Evolutionary conservation across 768 basidiomycete species (phyloP).

Genomic region (Lentinula sp.): DNA sequence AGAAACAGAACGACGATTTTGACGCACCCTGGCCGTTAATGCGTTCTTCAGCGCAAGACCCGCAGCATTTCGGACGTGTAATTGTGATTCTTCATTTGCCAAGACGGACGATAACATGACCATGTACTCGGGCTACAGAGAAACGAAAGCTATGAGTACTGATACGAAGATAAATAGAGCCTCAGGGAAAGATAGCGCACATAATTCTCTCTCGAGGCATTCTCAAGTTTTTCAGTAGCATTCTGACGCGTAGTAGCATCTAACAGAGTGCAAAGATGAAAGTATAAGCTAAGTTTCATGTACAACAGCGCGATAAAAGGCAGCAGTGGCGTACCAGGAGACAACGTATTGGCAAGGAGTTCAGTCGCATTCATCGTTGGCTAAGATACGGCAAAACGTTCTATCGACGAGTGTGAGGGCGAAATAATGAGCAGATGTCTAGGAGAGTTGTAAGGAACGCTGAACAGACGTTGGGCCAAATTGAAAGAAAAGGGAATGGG

Average conservation of each 20-base stretch:
- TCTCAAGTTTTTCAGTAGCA: slow-evolving; percentile 88
- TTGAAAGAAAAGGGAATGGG: slow-evolving; percentile 7
- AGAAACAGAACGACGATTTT: slow-evolving; percentile 6
- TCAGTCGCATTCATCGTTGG: slow-evolving; percentile 83
- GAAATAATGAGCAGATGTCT: slow-evolving; percentile 15
- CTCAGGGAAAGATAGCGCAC: slow-evolving; percentile 40
- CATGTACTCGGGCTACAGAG: slow-evolving; percentile 83
- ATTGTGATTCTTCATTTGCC: slow-evolving; percentile 60
- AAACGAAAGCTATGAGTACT: slow-evolving; percentile 14
- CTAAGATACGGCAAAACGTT: slow-evolving; percentile 1
- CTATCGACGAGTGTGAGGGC: slow-evolving; percentile 11
- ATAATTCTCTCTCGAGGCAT: slow-evolving; percentile 82
- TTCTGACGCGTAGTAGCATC: slow-evolving; percentile 87
- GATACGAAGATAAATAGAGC: slow-evolving; percentile 11
- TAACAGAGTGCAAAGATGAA: slow-evolving; percentile 25
- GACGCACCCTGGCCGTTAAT: slow-evolving; percentile 79
- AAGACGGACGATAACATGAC: slow-evolving; percentile 83
- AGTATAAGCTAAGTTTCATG: slow-evolving; percentile 10
- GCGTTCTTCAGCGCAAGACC: slow-evolving; percentile 97
- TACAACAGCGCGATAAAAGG: slow-evolving; percentile 23
- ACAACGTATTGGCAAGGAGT: slow-evolving; percentile 89
- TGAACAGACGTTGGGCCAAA: slow-evolving; percentile 11
- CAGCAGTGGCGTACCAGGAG: slow-evolving; percentile 57
- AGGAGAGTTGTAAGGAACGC: slow-evolving; percentile 10
- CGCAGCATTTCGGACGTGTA: slow-evolving; percentile 89